These are phyloP conservation scores for Lecanicillium sp. DNA, from an alignment of 2,329 filamentous ascomycete genomes.

Conservation along the genomic window DNA sequence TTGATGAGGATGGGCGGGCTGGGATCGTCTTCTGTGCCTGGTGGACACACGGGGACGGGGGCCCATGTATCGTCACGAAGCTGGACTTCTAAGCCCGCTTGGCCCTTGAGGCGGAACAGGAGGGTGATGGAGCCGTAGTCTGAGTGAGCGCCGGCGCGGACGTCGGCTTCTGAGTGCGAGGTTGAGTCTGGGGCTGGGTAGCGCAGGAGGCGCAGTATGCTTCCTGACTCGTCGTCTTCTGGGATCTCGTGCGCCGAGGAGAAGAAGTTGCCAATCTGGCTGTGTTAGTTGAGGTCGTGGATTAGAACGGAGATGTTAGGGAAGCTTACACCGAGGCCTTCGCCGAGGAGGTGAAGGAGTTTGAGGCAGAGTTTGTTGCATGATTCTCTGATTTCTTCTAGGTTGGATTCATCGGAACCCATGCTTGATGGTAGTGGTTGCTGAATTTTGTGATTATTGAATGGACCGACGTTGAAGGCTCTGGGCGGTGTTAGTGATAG, in stretches of 20 bases:
- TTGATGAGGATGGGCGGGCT: conserved; percentile 74
- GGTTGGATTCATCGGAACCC: conserved; percentile 45
- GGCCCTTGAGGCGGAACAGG: conserved; percentile 80
- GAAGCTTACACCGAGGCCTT: conserved; percentile 57
- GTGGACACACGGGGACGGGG: conserved; percentile 58
- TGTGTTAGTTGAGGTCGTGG: not conserved
- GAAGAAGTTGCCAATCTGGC: conserved; percentile 44
- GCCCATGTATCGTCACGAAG: conserved; percentile 49
- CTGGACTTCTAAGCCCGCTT: conserved; percentile 79
- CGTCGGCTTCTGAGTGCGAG: conserved; percentile 43
- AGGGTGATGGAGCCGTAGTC: conserved; percentile 69
- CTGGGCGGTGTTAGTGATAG: conserved; percentile 32
- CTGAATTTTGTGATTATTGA: conserved; percentile 56
- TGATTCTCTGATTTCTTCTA: conserved; percentile 57
- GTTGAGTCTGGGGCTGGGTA: conserved; percentile 51
- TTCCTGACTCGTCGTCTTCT: conserved; percentile 37
- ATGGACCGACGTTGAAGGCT: conserved; percentile 87
- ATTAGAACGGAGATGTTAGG: conserved; percentile 4
- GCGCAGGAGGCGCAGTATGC: conserved; percentile 62
- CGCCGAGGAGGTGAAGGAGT: conserved; percentile 68
- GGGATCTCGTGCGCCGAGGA: conserved; percentile 38
- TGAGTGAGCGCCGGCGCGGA: conserved; percentile 85
- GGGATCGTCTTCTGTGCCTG: conserved; percentile 47
- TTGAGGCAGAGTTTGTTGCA: conserved; percentile 67
- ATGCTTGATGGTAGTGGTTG: conserved; percentile 70